A percentile compares a stretch with the other conserved stretches of the same genome.
phyloP scores from a whole-genome alignment of 2,329 filamentous ascomycete species.

The Thielaviopsis euricoi region DNA sequence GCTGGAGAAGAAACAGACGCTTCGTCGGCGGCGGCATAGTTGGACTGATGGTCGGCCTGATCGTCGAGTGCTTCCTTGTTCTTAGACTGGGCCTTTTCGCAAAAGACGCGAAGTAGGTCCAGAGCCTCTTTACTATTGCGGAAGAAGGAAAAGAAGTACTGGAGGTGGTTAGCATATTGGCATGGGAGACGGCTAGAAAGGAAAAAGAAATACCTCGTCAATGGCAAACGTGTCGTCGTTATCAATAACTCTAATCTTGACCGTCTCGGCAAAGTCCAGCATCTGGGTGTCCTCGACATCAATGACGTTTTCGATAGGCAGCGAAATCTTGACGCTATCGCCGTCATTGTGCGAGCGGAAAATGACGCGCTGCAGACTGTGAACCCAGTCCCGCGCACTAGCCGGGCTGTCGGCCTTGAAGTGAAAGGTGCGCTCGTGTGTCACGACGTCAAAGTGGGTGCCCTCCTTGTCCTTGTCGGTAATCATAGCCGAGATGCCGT shows the following conservation, averaged over 20 bases:
- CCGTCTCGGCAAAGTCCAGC: constrained; percentile 80
- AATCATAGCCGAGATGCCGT: constrained; percentile 73
- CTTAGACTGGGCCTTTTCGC: constrained; percentile 32
- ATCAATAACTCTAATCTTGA: constrained; percentile 84
- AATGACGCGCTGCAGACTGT: constrained; percentile 81
- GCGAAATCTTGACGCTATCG: constrained; percentile 87
- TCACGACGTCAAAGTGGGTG: constrained; percentile 64
- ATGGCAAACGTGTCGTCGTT: constrained; percentile 90
- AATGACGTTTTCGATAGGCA: constrained; percentile 76
- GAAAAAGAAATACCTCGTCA: constrained; percentile 62
- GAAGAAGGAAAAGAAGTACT: constrained; percentile 97
- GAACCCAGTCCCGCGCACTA: constrained; percentile 94
- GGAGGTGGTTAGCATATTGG: neutral
- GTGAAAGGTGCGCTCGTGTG: constrained; percentile 66
- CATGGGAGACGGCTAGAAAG: neutral
- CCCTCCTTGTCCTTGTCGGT: constrained; percentile 63
- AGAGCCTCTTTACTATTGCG: constrained; percentile 71
- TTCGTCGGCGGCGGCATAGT: neutral
- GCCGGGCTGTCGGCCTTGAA: constrained; percentile 77
- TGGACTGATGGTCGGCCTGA: constrained; percentile 1
- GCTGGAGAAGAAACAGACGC: neutral
- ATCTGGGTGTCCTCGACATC: constrained; percentile 87
- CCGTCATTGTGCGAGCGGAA: constrained; percentile 93
- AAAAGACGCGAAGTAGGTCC: constrained; percentile 55
- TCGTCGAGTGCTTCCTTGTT: constrained; percentile 9